Evolutionary conservation across 2,329 filamentous ascomycete genomes (phyloP).

Genomic region (Diaporthe aspalathi): DNA sequence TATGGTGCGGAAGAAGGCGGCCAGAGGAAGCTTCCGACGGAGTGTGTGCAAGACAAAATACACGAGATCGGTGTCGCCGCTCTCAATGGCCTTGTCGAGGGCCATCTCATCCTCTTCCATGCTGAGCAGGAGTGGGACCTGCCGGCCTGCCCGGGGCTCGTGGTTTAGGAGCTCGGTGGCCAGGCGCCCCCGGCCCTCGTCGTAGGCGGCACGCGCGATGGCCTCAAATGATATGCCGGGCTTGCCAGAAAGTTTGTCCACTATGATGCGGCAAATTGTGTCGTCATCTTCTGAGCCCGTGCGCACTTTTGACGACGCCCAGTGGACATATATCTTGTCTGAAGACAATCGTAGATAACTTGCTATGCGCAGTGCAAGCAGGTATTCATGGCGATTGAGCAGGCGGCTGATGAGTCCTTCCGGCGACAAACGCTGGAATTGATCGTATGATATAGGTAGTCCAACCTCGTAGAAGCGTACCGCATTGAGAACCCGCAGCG

Average conservation of each 20-base stretch:
- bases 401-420: constrained; percentile 88
- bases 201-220: constrained; percentile 91
- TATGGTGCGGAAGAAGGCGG: constrained; percentile 92
- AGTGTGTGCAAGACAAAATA: constrained; percentile 88
- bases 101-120: constrained; percentile 98
- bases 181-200: constrained; percentile 89
- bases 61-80: constrained; percentile 93
- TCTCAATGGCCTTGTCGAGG: constrained; percentile 95
- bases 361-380: constrained; percentile 88
- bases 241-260: constrained; percentile 87
- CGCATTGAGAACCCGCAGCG: constrained; percentile 89
- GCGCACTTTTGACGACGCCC: constrained; percentile 95
- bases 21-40: constrained; percentile 89
- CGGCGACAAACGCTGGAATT: constrained; percentile 90
- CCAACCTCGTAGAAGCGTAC: constrained; percentile 92
- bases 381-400: constrained; percentile 89
- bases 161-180: constrained; percentile 93
- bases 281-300: constrained; percentile 88
- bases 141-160: constrained; percentile 93
- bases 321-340: constrained; percentile 93
- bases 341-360: constrained; percentile 87
- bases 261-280: constrained; percentile 85
- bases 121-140: constrained; percentile 90
- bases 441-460: constrained; percentile 90
- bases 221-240: constrained; percentile 95